Percentiles rank a stretch among this genome's conserved stretches.
These are phyloP conservation scores for Geosmithia putterillii DNA, from an alignment of 2,329 filamentous ascomycete species.

Conservation along the genomic window DNA sequence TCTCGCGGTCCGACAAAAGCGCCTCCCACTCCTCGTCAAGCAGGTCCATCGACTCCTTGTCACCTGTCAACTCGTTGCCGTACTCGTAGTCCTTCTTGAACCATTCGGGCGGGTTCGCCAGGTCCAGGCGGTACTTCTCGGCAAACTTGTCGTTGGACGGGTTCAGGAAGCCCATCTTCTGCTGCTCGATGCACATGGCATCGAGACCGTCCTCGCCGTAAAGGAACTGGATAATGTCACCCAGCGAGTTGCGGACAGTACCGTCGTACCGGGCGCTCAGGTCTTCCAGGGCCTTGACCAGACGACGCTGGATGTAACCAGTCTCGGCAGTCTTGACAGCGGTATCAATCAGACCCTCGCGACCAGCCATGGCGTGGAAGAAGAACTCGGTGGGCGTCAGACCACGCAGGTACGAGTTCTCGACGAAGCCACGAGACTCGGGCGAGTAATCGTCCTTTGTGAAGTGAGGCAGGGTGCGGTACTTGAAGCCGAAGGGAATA, in stretches of 20 bases:
- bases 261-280: conserved; percentile 96
- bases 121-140: conserved; percentile 71
- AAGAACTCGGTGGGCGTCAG: conserved; percentile 95
- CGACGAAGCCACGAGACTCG: conserved; percentile 92
- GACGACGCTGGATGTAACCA: conserved; percentile 95
- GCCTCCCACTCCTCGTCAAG: conserved; percentile 83
- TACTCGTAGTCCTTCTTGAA: conserved; percentile 55
- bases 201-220: conserved; percentile 97
- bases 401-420: conserved; percentile 95
- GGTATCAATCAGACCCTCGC: conserved; percentile 98
- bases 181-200: conserved; percentile 85
- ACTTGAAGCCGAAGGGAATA: conserved; percentile 98
- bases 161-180: conserved; percentile 76
- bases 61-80: conserved; percentile 74
- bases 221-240: conserved; percentile 92
- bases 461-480: conserved; percentile 91
- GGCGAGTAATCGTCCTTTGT: conserved; percentile 99
- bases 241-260: conserved; percentile 91
- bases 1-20: conserved; percentile 60
- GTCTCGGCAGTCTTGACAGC: conserved; percentile 99
- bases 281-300: conserved; percentile 96
- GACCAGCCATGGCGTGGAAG: conserved; percentile 99
- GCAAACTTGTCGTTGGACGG: conserved; percentile 69
- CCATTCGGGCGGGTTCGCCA: conserved; percentile 45
- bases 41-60: conserved; percentile 74